A percentile compares a stretch with the other conserved stretches of the same genome.
Conservation (phyloP, 495 filamentous ascomycete species). For the Penicillium ucsense region DNA sequence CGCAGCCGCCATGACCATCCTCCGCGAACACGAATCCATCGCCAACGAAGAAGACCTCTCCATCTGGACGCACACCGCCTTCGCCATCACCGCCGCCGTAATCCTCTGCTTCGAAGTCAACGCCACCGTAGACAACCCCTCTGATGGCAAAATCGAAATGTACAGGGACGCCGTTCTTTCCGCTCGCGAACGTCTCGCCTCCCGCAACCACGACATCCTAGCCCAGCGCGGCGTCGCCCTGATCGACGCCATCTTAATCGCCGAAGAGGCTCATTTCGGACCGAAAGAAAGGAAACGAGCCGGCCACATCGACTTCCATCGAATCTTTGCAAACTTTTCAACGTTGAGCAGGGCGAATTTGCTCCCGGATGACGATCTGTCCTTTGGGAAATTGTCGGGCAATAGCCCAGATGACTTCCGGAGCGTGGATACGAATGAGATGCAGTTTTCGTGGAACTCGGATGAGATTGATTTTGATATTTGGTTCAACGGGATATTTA, state of each 20-base stretch:
- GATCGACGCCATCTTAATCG: conserved; percentile 20
- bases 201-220: conserved; percentile 13
- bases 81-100: conserved; percentile 22
- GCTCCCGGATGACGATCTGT: conserved; percentile 10
- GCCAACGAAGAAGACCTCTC: conserved; percentile 21
- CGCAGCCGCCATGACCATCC: conserved; percentile 36
- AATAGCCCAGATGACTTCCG: conserved; percentile 9
- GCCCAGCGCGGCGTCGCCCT: conserved; percentile 23
- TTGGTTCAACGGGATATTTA: conserved; percentile 23
- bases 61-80: conserved; percentile 25
- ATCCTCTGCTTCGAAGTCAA: conserved; percentile 24
- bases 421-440: conserved; percentile 12
- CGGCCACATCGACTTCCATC: conserved; percentile 15
- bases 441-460: conserved; percentile 15
- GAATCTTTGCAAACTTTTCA: conserved; percentile 18
- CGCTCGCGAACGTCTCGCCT: conserved; percentile 18
- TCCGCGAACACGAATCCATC: conserved; percentile 30
- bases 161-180: conserved; percentile 16
- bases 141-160: conserved; percentile 6
- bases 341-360: conserved; percentile 13
- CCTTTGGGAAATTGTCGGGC: conserved; percentile 7
- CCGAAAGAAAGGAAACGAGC: background rate
- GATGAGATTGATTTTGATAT: conserved; percentile 22
- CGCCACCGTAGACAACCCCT: conserved; percentile 8
- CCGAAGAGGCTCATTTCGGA: conserved; percentile 8